Evolutionary conservation across 768 basidiomycete species (phyloP), one percentile per base, ranked within the genome.

Genomic region (Suillus subalutaceus): DNA sequence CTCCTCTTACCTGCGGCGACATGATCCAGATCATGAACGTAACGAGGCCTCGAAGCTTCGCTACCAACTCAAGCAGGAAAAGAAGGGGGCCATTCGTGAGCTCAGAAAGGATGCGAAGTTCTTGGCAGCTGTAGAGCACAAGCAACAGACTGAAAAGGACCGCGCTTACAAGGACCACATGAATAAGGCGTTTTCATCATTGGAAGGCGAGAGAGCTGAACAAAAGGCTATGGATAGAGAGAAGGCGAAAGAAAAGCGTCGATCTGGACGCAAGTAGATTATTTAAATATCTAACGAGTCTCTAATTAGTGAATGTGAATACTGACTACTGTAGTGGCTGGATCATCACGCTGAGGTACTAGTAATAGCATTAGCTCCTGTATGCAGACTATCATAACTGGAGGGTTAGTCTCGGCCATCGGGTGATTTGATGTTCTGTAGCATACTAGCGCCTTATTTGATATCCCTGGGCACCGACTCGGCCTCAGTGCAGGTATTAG

Each of bases 31-130:
- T 77, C 88, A 88, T 67, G 96, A 97, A 72, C 88, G 93, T 48
- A 95, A 94, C 74, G 93, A 92, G 69, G 87, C 89, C 0, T 79
- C 90, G 65, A 99, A 98, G 77, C 79, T 99, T 72, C 90, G 92
- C 64, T 85, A 87, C 48, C 88, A 96, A 74, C 91, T 95, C 82
- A 96, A 96, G 80, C 91, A 99, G 80, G 97, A 99, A 82, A 83
- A 87, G 74, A 99, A 98, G 83, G 96, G 97, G 53, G 97, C 97
- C 6, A 95, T 99, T 68, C 84, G 97, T 56, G 97, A 99, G 75
- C 82, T 99, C 63, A 88, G 97, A 67, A 98, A 98, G 82, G 97
- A 99, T 75, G 90, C 94, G 68, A 85, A 87, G 70, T 99, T 98
- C 87, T 82, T 99, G 79, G 94, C 97, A 12, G 84, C 83, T 37